phyloP scores from a whole-genome alignment of 75 land plant species.

The Cryptomeria japonica region DNA sequence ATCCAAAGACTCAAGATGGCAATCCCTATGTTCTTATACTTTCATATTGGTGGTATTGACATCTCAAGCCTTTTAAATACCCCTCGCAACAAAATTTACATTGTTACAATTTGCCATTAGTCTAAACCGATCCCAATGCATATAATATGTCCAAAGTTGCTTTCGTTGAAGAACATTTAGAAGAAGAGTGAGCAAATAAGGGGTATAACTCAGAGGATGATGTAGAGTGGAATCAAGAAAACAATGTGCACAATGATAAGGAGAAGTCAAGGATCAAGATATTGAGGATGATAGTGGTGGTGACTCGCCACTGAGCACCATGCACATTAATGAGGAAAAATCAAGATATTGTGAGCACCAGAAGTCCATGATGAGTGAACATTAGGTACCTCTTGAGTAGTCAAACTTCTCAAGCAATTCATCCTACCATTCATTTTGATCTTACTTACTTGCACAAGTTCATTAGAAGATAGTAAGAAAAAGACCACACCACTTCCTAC shows the following conservation, averaged over 20 bases:
- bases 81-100: background rate
- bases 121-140: background rate
- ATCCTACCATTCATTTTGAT: background rate
- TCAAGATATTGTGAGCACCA: background rate
- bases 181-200: background rate
- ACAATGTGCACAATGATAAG: background rate
- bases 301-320: background rate
- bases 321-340: background rate
- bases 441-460: background rate
- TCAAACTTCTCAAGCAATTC: background rate
- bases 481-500: no score
- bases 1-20: background rate
- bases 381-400: background rate
- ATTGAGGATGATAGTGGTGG: background rate
- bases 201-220: background rate
- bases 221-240: background rate
- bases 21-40: background rate
- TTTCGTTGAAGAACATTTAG: background rate
- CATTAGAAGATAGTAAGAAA: background rate
- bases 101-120: background rate
- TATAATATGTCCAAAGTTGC: background rate
- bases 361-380: background rate
- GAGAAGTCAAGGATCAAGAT: background rate
- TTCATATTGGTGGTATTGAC: background rate
- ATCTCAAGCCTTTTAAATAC: background rate